These are phyloP conservation scores for Beauveria bassiana DNA, from an alignment of 2,329 filamentous ascomycete genomes.

Conservation along the genomic window DNA sequence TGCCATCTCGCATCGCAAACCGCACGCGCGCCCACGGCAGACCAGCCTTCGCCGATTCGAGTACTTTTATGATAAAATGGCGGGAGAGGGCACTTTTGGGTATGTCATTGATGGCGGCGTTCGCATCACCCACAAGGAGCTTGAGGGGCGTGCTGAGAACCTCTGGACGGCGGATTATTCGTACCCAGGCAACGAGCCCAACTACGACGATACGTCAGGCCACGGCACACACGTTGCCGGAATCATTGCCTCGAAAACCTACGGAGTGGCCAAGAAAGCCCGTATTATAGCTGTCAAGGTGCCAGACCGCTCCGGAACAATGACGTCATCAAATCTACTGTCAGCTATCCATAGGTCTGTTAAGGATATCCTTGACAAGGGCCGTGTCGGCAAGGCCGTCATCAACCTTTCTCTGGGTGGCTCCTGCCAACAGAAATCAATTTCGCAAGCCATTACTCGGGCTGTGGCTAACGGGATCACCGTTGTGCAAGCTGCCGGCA, in stretches of 20 bases:
- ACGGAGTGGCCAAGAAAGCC: background rate
- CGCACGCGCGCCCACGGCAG: too few relatives aligned
- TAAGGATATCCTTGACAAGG: background rate
- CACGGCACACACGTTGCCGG: background rate
- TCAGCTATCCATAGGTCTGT: background rate
- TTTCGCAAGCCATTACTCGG: too few relatives aligned
- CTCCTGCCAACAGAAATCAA: too few relatives aligned
- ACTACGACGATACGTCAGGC: background rate
- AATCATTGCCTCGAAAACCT: background rate
- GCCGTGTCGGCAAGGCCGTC: background rate
- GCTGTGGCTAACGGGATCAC: too few relatives aligned
- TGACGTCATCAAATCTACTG: background rate
- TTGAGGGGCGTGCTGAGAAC: background rate
- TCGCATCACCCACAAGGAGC: background rate
- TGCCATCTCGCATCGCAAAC: too few relatives aligned
- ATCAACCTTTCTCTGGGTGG: background rate
- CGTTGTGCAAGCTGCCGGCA: too few relatives aligned
- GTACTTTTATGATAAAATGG: background rate
- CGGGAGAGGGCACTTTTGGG: background rate
- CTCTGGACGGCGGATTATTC: too few relatives aligned
- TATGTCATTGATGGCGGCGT: background rate
- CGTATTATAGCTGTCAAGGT: background rate
- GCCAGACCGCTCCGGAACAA: rapidly evolving
- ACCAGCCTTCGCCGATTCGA: too few relatives aligned
- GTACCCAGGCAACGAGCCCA: too few relatives aligned